A percentile compares a stretch with the other conserved stretches of the same genome.
Evolutionary conservation across 345 rosid genomes (phyloP).

Genomic region (Brassica carinata): DNA sequence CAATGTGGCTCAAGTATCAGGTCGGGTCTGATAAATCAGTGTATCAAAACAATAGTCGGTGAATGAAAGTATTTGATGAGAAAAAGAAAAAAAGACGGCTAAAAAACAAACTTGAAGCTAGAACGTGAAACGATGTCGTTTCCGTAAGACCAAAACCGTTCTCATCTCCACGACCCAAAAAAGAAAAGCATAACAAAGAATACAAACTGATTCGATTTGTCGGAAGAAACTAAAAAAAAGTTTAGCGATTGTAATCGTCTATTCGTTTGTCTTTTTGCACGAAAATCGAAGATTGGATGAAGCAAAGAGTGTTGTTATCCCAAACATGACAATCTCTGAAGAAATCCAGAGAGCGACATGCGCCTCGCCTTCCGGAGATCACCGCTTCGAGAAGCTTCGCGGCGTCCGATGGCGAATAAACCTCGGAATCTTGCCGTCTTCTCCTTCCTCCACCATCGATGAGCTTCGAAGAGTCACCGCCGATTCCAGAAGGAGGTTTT

Average conservation of each 20-base stretch:
- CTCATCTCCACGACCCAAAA: neutral
- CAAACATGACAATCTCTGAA: slow-evolving; percentile 32
- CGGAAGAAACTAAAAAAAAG: neutral
- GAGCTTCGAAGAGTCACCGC: slow-evolving; percentile 87
- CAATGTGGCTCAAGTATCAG: too few relatives aligned
- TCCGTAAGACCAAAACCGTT: neutral
- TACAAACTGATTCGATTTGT: neutral
- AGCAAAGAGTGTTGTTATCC: slow-evolving; percentile 3
- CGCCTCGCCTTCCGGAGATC: slow-evolving; percentile 33
- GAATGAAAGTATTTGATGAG: too few relatives aligned
- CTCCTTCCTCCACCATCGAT: slow-evolving; percentile 63
- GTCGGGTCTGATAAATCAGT: too few relatives aligned
- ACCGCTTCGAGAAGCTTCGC: slow-evolving; percentile 58
- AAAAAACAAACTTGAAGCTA: neutral
- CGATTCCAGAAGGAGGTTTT: slow-evolving; percentile 83
- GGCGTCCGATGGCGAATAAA: slow-evolving; percentile 85
- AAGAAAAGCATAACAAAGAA: neutral
- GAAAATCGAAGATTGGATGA: slow-evolving; percentile 27
- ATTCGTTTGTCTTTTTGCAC: neutral
- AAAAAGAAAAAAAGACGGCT: too few relatives aligned
- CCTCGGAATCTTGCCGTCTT: slow-evolving; percentile 73
- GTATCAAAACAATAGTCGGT: too few relatives aligned
- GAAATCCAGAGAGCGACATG: slow-evolving; percentile 28
- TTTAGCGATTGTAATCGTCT: neutral
- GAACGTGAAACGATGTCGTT: neutral